phyloP scores from a whole-genome alignment of 2,329 filamentous ascomycete genomes.

The Graphium sp. region DNA sequence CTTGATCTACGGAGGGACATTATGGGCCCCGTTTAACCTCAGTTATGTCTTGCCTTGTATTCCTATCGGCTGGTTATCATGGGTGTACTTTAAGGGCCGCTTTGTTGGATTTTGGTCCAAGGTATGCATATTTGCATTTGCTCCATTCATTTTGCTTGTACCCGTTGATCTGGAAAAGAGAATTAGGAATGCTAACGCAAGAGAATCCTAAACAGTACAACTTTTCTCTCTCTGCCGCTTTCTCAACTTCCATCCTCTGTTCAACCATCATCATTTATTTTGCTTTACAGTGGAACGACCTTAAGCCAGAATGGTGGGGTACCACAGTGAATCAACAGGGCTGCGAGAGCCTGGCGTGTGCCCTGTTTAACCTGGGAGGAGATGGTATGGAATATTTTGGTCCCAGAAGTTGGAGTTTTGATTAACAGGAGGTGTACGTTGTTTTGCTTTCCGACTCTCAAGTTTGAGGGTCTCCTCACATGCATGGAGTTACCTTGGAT shows the following conservation, averaged over 20 bases:
- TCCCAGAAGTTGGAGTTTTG: no score
- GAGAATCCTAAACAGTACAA: conserved; percentile 12
- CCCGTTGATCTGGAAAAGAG: no score
- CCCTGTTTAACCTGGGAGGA: no score
- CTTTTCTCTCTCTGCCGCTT: conserved; percentile 28
- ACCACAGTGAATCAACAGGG: conserved; percentile 13
- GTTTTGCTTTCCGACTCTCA: no score
- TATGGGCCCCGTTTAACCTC: conserved; percentile 26
- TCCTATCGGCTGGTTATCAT: conserved; percentile 27
- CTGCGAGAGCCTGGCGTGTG: conserved; percentile 10
- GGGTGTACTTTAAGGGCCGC: conserved; percentile 26
- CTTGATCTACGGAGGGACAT: conserved; percentile 19
- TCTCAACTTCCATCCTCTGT: conserved; percentile 25
- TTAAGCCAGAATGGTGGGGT: conserved; percentile 26
- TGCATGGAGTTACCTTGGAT: no score
- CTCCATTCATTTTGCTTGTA: no score
- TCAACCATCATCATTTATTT: conserved; percentile 30
- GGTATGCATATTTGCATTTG: no score
- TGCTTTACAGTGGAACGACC: conserved; percentile 19
- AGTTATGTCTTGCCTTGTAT: conserved; percentile 28
- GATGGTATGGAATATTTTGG: no score
- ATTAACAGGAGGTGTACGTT: no score
- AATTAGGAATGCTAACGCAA: no score
- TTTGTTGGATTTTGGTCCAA: conserved; percentile 31
- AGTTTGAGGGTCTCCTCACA: no score